Evolutionary conservation across 495 filamentous ascomycete genomes (phyloP).

Genomic region (Hypoxylon cercidicola): DNA sequence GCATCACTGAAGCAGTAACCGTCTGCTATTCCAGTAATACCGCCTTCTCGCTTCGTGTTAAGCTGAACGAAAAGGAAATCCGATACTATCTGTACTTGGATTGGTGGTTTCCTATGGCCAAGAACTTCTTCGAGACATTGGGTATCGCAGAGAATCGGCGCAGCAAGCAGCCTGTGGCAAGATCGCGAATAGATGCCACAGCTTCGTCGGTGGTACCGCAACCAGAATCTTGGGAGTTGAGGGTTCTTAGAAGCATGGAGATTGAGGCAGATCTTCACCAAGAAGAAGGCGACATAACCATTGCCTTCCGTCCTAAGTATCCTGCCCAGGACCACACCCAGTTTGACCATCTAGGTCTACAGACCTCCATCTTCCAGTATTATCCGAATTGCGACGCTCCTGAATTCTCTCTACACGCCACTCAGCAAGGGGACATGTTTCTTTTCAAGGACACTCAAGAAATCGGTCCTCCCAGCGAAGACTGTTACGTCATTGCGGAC

Average conservation of each 20-base stretch:
- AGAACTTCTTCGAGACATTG: not conserved
- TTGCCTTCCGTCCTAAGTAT: no score
- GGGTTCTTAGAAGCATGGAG: constrained; percentile 7
- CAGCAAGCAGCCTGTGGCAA: constrained; percentile 33
- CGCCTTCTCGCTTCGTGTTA: constrained; percentile 48
- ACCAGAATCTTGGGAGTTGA: constrained; percentile 8
- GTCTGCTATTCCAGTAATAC: constrained; percentile 43
- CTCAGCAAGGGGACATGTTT: constrained; percentile 56
- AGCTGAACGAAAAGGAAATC: constrained; percentile 36
- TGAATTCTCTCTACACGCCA: constrained; percentile 64
- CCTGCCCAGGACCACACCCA: no score
- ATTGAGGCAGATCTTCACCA: not conserved
- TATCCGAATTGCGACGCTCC: constrained; percentile 76
- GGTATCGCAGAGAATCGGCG: not conserved
- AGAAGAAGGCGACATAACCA: not conserved
- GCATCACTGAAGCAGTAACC: constrained; percentile 48
- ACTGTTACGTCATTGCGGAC: constrained; percentile 73
- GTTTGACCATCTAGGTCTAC: not conserved
- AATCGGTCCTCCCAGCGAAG: constrained; percentile 56
- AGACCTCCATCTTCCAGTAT: constrained; percentile 67
- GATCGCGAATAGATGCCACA: not conserved
- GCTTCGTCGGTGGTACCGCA: not conserved
- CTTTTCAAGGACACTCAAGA: constrained; percentile 73
- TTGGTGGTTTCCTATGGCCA: constrained; percentile 28
- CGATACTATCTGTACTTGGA: constrained; percentile 50